phyloP scores from a whole-genome alignment of 1,139 yeast species.

The Taphrina flavorubra region DNA sequence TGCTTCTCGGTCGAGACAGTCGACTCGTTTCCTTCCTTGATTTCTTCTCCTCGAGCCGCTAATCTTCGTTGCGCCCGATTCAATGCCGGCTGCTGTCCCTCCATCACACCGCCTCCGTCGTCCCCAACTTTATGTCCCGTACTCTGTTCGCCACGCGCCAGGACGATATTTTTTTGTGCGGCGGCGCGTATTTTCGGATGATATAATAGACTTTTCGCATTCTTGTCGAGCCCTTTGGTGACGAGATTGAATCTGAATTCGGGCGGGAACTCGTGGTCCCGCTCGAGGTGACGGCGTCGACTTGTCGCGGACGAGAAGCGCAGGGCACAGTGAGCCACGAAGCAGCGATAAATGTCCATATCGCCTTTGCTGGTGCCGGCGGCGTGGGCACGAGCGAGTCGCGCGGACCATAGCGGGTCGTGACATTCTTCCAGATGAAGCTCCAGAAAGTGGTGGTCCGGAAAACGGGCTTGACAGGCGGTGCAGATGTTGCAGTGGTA shows the following conservation, averaged over 20 bases:
- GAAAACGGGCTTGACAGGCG: conserved; percentile 57
- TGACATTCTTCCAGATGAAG: conserved; percentile 63
- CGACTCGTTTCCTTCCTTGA: neutral
- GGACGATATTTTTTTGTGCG: neutral
- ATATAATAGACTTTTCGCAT: conserved; percentile 27
- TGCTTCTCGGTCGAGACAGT: neutral
- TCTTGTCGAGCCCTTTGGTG: conserved; percentile 6
- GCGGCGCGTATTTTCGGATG: neutral
- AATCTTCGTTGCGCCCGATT: conserved; percentile 15
- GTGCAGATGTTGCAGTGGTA: conserved; percentile 51
- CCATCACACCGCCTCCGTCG: neutral
- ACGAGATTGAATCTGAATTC: conserved; percentile 33
- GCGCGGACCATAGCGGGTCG: conserved; percentile 57
- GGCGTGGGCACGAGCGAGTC: conserved; percentile 53
- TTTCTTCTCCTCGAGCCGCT: neutral
- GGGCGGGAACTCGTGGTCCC: conserved; percentile 27
- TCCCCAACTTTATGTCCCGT: neutral
- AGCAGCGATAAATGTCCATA: conserved; percentile 45
- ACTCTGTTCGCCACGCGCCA: neutral
- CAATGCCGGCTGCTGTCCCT: neutral
- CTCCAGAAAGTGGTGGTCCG: conserved; percentile 54
- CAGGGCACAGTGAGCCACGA: conserved; percentile 12
- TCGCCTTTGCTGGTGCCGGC: too few species aligned
- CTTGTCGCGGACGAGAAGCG: conserved; percentile 9
- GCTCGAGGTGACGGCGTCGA: conserved; percentile 21